Evolutionary conservation across 2,329 filamentous ascomycete species (phyloP).

Genomic region (Beauveria rudraprayagi): DNA sequence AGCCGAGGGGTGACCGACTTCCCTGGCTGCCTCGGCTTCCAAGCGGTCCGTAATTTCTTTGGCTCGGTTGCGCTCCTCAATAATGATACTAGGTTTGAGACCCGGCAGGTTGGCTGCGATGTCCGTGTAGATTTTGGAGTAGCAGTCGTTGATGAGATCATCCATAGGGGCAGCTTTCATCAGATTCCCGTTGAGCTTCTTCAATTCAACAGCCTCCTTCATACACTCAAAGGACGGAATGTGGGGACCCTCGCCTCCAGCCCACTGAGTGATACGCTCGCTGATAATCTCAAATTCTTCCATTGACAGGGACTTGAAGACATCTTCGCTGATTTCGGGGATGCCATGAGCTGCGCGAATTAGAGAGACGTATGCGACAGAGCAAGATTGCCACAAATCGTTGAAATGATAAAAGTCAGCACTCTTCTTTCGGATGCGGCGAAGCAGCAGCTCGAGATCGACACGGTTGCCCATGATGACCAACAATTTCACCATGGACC

Average conservation of each 20-base stretch:
- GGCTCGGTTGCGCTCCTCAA: constrained; percentile 36
- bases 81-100: constrained; percentile 37
- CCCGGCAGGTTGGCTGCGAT: constrained; percentile 53
- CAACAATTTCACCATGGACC: constrained; percentile 70
- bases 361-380: constrained; percentile 44
- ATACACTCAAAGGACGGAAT: constrained; percentile 43
- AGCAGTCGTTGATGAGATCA: constrained; percentile 87
- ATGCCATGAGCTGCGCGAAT: constrained; percentile 43
- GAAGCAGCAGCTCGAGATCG: constrained; percentile 70
- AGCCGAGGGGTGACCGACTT: constrained; percentile 20
- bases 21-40: constrained; percentile 23
- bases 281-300: constrained; percentile 53
- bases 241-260: constrained; percentile 29
- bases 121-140: constrained; percentile 66
- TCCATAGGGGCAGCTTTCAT: constrained; percentile 84
- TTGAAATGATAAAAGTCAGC: constrained; percentile 62
- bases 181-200: constrained; percentile 72
- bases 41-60: constrained; percentile 33
- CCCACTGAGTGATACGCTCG: constrained; percentile 49
- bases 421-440: constrained; percentile 72
- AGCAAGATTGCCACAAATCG: constrained; percentile 52
- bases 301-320: constrained; percentile 43
- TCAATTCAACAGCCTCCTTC: constrained; percentile 50
- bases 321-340: constrained; percentile 39
- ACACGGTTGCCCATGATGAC: constrained; percentile 65